Evolutionary conservation across 2,329 filamentous ascomycete genomes (phyloP).

Genomic region (Cordyceps javanica): DNA sequence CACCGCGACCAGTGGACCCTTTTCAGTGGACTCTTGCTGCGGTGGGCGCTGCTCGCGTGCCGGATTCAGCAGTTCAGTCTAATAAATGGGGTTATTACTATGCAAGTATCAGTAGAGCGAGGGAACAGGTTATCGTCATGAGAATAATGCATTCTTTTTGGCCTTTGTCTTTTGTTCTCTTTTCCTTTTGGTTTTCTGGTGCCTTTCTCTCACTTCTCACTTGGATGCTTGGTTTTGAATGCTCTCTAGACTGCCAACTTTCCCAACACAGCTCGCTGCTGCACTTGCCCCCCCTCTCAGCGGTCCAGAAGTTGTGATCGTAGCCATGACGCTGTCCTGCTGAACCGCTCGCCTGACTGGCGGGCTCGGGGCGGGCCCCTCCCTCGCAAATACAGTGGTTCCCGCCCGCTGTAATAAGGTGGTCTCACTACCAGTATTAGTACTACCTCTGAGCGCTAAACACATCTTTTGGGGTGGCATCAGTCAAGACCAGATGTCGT

Average conservation of each 20-base stretch:
- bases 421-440: neutral
- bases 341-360: constrained; percentile 1
- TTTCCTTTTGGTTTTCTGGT: too few species aligned
- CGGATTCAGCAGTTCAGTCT: constrained; percentile 1
- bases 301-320: too few species aligned
- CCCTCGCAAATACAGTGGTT: neutral
- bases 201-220: too few species aligned
- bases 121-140: too few species aligned
- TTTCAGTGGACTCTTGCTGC: neutral
- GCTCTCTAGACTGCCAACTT: too few species aligned
- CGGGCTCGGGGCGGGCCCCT: too few species aligned
- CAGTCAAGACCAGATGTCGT: neutral
- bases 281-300: neutral
- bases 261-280: neutral
- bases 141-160: too few species aligned
- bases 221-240: too few species aligned
- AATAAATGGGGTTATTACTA: neutral
- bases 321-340: constrained; percentile 1
- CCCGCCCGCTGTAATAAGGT: neutral
- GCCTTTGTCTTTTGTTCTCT: too few species aligned
- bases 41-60: constrained; percentile 11
- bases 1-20: neutral
- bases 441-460: too few species aligned
- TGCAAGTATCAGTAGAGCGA: neutral
- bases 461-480: too few species aligned